Conservation (phyloP, 2,329 filamentous ascomycete species). For the Tolypocladium paradoxum region DNA sequence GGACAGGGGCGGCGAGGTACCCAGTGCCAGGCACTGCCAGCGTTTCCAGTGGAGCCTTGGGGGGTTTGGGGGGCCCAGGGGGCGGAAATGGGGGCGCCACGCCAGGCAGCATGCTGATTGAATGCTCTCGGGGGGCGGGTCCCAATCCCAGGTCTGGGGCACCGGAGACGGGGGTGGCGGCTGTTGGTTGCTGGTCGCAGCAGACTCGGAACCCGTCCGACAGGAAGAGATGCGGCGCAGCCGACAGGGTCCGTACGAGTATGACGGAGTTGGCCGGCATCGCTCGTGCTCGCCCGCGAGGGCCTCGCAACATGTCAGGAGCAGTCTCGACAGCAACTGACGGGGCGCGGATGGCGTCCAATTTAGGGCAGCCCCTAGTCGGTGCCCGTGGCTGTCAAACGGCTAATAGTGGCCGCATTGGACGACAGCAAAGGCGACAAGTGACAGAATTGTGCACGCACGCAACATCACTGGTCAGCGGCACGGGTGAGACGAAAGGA, state of each 20-base stretch:
- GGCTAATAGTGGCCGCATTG: not conserved
- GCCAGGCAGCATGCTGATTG: not conserved
- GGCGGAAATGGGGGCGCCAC: not conserved
- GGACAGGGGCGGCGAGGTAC: not conserved
- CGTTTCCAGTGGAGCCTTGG: not conserved
- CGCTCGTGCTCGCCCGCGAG: no score
- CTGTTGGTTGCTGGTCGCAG: not conserved
- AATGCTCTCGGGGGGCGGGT: not conserved
- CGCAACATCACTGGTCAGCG: not conserved
- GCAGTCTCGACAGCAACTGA: not conserved
- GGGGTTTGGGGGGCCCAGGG: not conserved
- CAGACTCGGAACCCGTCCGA: not conserved
- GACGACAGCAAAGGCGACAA: not conserved
- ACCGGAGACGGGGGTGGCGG: not conserved
- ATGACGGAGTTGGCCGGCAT: no score
- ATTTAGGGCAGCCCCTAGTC: no score
- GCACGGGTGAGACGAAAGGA: not conserved
- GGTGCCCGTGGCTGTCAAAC: not conserved
- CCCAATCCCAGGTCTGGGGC: not conserved
- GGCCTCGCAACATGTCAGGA: no score
- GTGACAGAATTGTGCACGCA: not conserved
- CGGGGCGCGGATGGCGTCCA: not conserved
- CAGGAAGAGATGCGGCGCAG: not conserved
- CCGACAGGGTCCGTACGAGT: not conserved
- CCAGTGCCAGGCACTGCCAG: not conserved